phyloP scores from a whole-genome alignment of 257 asterid species.

The Schizonepeta tenuifolia region DNA sequence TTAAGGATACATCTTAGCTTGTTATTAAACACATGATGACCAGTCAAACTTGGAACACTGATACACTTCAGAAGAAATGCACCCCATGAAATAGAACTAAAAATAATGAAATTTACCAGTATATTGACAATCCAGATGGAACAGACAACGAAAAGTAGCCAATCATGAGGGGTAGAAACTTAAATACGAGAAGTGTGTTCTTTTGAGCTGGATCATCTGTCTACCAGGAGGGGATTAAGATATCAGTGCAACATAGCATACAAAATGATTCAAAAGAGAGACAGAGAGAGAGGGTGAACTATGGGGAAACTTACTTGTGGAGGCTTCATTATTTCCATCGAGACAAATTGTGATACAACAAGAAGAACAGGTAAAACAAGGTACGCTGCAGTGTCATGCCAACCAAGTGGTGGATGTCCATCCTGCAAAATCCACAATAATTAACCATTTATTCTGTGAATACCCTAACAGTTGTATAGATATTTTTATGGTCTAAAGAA shows the following conservation, averaged over 20 bases:
- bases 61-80: conserved; percentile 19
- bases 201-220: conserved; percentile 98
- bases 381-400: conserved; percentile 95
- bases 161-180: conserved; percentile 99
- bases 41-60: conserved; percentile 5
- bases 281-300: conserved; percentile 12
- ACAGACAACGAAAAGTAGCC: conserved; percentile 99
- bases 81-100: conserved; percentile 23
- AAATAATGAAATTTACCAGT: conserved; percentile 64
- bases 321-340: conserved; percentile 99
- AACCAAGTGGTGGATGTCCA: conserved; percentile 99
- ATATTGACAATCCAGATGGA: conserved; percentile 96
- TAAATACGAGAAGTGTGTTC: conserved; percentile 88
- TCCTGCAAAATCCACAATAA: conserved; percentile 62
- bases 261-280: conserved; percentile 11
- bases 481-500: conserved; percentile 8
- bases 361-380: conserved; percentile 93
- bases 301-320: conserved; percentile 73
- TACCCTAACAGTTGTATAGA: conserved; percentile 1
- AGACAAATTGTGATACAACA: conserved; percentile 81
- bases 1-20: conserved; percentile 22
- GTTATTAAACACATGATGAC: conserved; percentile 22
- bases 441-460: conserved; percentile 8
- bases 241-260: conserved; percentile 42
- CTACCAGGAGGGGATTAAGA: conserved; percentile 53